Conservation (phyloP, 2,329 filamentous ascomycete species). For the Trichoderma afroharzianum region DNA sequence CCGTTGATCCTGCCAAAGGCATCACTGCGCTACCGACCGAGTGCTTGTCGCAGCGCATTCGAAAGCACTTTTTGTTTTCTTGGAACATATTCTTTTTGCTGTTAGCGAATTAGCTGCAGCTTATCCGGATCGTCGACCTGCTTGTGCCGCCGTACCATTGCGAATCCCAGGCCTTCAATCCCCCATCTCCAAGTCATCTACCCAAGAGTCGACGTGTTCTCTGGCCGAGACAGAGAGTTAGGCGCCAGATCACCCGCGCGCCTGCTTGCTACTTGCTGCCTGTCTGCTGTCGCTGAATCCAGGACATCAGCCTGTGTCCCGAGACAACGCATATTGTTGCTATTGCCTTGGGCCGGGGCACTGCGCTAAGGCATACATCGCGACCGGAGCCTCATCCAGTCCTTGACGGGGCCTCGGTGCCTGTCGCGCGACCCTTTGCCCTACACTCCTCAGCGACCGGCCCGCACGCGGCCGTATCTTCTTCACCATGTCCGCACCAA, state of each 20-base stretch:
- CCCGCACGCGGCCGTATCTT: neutral
- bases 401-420: neutral
- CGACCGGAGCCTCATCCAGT: neutral
- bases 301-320: neutral
- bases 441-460: neutral
- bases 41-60: neutral
- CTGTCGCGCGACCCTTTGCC: neutral
- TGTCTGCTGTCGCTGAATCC: neutral
- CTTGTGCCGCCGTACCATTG: neutral
- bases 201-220: neutral
- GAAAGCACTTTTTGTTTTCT: neutral
- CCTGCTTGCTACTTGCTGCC: neutral
- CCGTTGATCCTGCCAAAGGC: neutral
- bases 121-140: neutral
- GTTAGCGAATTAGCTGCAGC: neutral
- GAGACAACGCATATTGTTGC: neutral
- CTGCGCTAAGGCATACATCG: conserved; percentile 5
- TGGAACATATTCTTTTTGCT: neutral
- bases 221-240: neutral
- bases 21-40: neutral
- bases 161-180: neutral
- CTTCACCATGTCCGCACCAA: conserved; percentile 44
- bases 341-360: conserved; percentile 6
- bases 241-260: neutral
- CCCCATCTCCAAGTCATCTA: neutral